Evolutionary conservation across 208 protist genomes (phyloP).

Genomic region (Crithidia expoeki): DNA sequence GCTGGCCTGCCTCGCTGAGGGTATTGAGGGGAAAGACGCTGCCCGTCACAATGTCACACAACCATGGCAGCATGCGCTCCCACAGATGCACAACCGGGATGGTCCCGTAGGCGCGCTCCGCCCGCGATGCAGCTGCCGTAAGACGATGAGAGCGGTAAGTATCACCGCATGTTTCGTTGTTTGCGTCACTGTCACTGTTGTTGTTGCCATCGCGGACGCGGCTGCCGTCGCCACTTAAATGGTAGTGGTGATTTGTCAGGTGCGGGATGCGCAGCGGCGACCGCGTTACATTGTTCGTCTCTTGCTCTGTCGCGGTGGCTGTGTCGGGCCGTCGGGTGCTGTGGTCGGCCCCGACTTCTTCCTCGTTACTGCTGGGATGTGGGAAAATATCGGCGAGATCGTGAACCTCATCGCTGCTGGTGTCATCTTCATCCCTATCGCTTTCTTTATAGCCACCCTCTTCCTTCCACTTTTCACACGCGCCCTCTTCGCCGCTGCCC

Average conservation of each 20-base stretch:
- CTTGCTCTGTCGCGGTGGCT: background rate
- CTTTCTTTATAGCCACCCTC: background rate
- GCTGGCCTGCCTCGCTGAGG: constrained; percentile 26
- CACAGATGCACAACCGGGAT: constrained; percentile 11
- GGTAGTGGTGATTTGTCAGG: background rate
- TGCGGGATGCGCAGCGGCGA: constrained; percentile 1
- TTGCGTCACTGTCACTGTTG: too few relatives aligned
- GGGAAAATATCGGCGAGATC: background rate
- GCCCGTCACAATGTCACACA: constrained; percentile 42
- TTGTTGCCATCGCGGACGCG: background rate
- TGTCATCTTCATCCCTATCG: background rate
- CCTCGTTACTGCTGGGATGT: background rate
- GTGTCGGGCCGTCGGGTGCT: too few relatives aligned
- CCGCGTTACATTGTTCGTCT: background rate
- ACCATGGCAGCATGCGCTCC: constrained; percentile 42
- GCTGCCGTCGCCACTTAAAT: background rate
- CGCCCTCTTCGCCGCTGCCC: background rate
- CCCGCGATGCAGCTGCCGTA: background rate
- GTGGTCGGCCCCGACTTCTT: background rate
- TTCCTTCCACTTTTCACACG: background rate
- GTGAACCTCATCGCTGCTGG: background rate
- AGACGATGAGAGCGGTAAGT: too few relatives aligned
- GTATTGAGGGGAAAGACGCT: constrained; percentile 36
- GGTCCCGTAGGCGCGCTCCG: background rate
- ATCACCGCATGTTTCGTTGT: too few relatives aligned